Conservation (phyloP, 495 filamentous ascomycete species). For the Copromyces sp. region DNA sequence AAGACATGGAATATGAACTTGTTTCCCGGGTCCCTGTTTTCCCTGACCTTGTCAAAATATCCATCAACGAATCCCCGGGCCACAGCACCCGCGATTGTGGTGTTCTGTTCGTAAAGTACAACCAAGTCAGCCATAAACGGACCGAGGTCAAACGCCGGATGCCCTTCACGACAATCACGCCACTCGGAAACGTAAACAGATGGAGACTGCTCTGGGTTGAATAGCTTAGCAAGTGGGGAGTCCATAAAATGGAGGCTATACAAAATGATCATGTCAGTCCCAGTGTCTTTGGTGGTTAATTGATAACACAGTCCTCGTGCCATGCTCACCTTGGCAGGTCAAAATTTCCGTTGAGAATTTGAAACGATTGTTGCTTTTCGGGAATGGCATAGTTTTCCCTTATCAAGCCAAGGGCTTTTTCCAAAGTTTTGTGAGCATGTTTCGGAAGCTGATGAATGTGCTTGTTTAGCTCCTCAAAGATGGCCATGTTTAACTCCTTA, state of each 20-base stretch:
- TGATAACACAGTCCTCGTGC: not conserved
- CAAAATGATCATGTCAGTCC: not conserved
- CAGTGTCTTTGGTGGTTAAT: not conserved
- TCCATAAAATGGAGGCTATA: not conserved
- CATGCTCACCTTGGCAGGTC: not conserved
- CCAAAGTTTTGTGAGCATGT: not conserved
- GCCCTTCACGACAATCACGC: not conserved
- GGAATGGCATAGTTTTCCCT: not conserved
- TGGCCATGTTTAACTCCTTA: not conserved
- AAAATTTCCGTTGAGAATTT: not conserved
- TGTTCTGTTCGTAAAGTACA: not conserved
- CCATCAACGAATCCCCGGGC: not conserved
- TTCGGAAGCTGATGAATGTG: not conserved
- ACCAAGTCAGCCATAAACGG: not conserved
- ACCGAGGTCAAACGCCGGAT: not conserved
- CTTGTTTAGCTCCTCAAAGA: not conserved
- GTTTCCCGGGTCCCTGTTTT: not conserved
- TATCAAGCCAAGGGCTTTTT: not conserved
- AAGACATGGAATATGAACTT: not conserved
- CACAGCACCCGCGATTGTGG: not conserved
- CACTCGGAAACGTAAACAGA: not conserved
- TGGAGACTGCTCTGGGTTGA: not conserved
- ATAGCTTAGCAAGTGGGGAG: not conserved
- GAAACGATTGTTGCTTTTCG: not conserved
- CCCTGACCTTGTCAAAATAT: not conserved